Base-by-base conservation (phyloP, 139 green algal species). In the Pleodorina starrii region DNA sequence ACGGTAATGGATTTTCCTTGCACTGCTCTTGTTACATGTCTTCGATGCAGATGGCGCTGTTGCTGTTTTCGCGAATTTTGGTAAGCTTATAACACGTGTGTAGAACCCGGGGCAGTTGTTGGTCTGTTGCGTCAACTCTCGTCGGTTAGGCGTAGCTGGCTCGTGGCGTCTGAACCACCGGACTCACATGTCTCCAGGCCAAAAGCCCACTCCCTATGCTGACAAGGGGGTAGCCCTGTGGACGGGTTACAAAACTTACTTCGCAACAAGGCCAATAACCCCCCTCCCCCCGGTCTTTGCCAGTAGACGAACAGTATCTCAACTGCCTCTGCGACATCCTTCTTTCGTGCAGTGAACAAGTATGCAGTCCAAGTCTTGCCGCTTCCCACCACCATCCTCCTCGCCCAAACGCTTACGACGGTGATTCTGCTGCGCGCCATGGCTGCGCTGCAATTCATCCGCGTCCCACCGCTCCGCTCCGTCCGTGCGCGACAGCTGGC, bases 11-110 rank as follows among this genome's bases (percentile, higher is more conserved):
- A 25, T 7, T 66, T 73, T 38, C 10, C 46, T 46, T 7, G 32
- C 11, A 10, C 7, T 48, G 35, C 1, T 76, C n/a, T n/a, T n/a
- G n/a, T n/a, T n/a, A n/a, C n/a, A n/a, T n/a, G n/a, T n/a, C n/a
- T n/a, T n/a, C n/a, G n/a, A 32, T 76, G 68, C 43, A 87, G 81
- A 87, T 40, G 81, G 81, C 32, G 42, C 43, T 36, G 81, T 87
- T 29, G 81, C 81, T 19, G 81, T 87, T 32, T 68, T 68, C 0
- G 81, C 81, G 2, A 87, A 87, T 29, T 87, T 87, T 14, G 79
- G 77, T 85, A 38, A 71, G 77, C 19, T 60, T 2, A 23, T 9
- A 66, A 32, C 54, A 7, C 29, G 54, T 66, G 29, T 66, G 51
- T 60, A 60, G 51, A 14, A 60, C 51, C 14, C 51, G 14, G 14